These are phyloP conservation scores for Arthroderma sp. DNA, from an alignment of 2,329 filamentous ascomycete genomes.

Conservation along the genomic window DNA sequence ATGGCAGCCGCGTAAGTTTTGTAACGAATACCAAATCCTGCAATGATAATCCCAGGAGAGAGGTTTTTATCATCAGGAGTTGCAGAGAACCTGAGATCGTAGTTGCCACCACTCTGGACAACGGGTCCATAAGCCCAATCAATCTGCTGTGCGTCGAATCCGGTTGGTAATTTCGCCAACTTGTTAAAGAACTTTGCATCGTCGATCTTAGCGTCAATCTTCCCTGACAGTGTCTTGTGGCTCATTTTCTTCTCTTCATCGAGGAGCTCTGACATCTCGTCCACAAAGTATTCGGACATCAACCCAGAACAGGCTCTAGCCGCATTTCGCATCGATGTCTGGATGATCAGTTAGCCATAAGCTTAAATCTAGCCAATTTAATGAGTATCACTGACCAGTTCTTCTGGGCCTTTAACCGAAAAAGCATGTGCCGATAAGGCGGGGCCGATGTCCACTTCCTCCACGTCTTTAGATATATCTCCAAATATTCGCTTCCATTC, in stretches of 20 bases:
- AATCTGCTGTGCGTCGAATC: constrained; percentile 77
- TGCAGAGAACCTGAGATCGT: constrained; percentile 70
- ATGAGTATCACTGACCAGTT: constrained; percentile 48
- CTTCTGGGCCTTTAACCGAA: constrained; percentile 86
- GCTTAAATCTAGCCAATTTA: constrained; percentile 5
- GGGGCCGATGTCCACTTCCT: constrained; percentile 73
- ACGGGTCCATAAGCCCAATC: constrained; percentile 89
- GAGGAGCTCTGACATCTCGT: constrained; percentile 93
- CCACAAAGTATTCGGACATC: constrained; percentile 93
- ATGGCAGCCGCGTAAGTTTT: constrained; percentile 92
- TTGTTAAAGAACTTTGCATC: constrained; percentile 86
- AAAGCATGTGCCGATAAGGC: constrained; percentile 76
- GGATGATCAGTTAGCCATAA: constrained; percentile 12
- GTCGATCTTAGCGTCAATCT: constrained; percentile 82
- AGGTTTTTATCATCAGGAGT: constrained; percentile 72
- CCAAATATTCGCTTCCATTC: constrained; percentile 84
- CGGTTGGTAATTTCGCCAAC: constrained; percentile 66
- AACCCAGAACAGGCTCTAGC: constrained; percentile 88
- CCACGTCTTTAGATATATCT: constrained; percentile 69
- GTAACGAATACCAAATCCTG: constrained; percentile 83
- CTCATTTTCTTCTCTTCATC: constrained; percentile 97
- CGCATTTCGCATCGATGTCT: constrained; percentile 83
- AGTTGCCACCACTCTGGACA: constrained; percentile 90
- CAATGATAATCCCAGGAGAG: constrained; percentile 86
- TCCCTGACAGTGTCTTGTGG: constrained; percentile 72